Evolutionary conservation across 2,329 filamentous ascomycete species (phyloP).

Genomic region (Aspergillus sp.): DNA sequence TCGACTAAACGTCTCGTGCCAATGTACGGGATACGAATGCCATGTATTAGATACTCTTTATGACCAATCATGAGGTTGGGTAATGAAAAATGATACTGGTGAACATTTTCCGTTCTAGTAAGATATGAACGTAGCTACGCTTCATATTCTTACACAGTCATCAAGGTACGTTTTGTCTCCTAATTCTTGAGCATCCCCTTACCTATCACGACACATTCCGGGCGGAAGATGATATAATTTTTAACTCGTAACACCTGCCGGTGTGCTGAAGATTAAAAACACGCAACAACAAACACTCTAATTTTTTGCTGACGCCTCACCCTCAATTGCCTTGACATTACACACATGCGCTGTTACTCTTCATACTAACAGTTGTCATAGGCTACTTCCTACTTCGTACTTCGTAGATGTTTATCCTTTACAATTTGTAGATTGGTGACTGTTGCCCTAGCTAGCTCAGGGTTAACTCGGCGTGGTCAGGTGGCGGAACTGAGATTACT

Average conservation of each 20-base stretch:
- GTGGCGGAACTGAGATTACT: background rate
- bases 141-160: slow-evolving; percentile 28
- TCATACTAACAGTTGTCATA: slow-evolving; percentile 13
- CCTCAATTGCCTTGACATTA: background rate
- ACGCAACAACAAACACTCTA: slow-evolving; percentile 67
- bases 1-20: slow-evolving; percentile 54
- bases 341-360: background rate
- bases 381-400: background rate
- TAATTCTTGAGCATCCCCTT: background rate
- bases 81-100: slow-evolving; percentile 33
- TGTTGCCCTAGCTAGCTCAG: background rate
- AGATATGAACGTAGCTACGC: slow-evolving; percentile 36
- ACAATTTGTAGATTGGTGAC: background rate
- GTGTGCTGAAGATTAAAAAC: slow-evolving; percentile 57
- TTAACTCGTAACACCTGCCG: slow-evolving; percentile 58
- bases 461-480: background rate
- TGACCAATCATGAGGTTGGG: slow-evolving; percentile 32
- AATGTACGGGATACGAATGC: slow-evolving; percentile 28
- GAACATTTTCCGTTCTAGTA: slow-evolving; percentile 15
- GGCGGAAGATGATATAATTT: slow-evolving; percentile 63
- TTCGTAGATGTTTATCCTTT: background rate
- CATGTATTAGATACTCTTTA: slow-evolving; percentile 40
- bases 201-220: slow-evolving; percentile 10
- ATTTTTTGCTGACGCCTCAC: slow-evolving; percentile 65
- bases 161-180: slow-evolving; percentile 23